phyloP scores from a whole-genome alignment of 2,329 filamentous ascomycete species.

The Aspergillus oerlinghausenensis region DNA sequence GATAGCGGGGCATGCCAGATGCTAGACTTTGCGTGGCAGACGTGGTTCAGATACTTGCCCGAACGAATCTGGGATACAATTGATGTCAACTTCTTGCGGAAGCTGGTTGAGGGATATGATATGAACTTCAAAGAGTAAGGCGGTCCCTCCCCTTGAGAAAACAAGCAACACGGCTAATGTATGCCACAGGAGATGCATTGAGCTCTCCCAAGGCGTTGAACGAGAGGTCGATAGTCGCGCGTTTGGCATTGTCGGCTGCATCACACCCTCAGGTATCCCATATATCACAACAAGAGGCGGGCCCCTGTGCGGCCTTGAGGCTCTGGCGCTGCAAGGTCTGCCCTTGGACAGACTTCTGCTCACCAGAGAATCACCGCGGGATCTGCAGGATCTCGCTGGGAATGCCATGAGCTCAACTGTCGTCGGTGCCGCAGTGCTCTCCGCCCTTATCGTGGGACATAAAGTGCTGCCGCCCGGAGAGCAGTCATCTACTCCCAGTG shows the following conservation, averaged over 20 bases:
- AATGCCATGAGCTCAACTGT: constrained; percentile 78
- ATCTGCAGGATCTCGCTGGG: constrained; percentile 67
- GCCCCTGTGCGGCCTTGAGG: constrained; percentile 59
- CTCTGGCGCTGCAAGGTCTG: constrained; percentile 63
- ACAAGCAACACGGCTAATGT: neutral
- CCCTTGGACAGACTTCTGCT: constrained; percentile 59
- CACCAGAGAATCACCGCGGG: constrained; percentile 56
- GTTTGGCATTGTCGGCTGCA: constrained; percentile 60
- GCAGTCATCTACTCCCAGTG: neutral
- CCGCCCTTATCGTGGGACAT: constrained; percentile 49
- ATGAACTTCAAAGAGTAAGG: constrained; percentile 52
- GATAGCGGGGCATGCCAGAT: constrained; percentile 50
- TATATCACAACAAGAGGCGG: constrained; percentile 59
- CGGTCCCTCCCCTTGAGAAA: neutral
- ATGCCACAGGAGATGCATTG: constrained; percentile 43
- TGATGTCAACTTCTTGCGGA: constrained; percentile 58
- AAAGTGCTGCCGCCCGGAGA: constrained; percentile 23
- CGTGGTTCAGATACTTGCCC: constrained; percentile 49
- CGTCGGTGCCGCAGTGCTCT: constrained; percentile 59
- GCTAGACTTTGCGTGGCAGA: constrained; percentile 53
- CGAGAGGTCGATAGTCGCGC: constrained; percentile 46
- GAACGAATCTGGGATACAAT: constrained; percentile 62
- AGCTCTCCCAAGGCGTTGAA: constrained; percentile 71
- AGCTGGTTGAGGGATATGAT: constrained; percentile 50
- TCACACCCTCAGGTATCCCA: constrained; percentile 62